Evolutionary conservation across 2,329 filamentous ascomycete genomes (phyloP).

Genomic region (Colletotrichum graminicola): DNA sequence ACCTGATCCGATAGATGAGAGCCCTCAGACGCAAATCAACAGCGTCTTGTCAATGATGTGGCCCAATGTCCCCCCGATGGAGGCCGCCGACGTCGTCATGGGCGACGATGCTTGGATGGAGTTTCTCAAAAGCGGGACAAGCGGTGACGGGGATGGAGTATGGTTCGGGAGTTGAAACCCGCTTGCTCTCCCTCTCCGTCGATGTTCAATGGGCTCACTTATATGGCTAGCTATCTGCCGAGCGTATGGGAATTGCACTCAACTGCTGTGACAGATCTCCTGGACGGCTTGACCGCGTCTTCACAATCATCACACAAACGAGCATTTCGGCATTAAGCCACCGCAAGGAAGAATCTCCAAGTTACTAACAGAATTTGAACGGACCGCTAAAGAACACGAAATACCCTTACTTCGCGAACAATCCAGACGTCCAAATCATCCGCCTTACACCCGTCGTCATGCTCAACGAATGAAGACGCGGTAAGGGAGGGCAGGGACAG

Average conservation of each 20-base stretch:
- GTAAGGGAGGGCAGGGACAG: neutral
- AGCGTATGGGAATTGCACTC: neutral
- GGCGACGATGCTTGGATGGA: slow-evolving; percentile 55
- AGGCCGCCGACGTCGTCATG: slow-evolving; percentile 54
- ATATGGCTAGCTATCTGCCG: neutral
- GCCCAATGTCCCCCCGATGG: slow-evolving; percentile 55
- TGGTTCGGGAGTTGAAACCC: slow-evolving; percentile 13
- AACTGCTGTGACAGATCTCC: neutral
- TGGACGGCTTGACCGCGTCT: neutral
- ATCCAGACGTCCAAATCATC: too few species aligned
- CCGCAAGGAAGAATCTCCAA: neutral
- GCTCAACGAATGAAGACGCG: neutral
- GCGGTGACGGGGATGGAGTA: slow-evolving; percentile 34
- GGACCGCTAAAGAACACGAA: neutral
- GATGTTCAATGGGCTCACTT: neutral
- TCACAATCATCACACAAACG: neutral
- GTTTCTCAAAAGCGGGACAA: slow-evolving; percentile 46
- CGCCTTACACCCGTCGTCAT: neutral
- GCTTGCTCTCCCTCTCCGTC: neutral
- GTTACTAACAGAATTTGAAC: neutral
- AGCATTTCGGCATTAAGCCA: neutral
- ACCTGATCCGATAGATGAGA: slow-evolving; percentile 51
- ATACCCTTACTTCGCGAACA: too few species aligned
- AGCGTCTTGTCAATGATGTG: slow-evolving; percentile 60
- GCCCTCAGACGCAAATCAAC: slow-evolving; percentile 58